Base-by-base conservation (phyloP, 108 stramenopile species). In the Nannochloropsis oceanica region DNA sequence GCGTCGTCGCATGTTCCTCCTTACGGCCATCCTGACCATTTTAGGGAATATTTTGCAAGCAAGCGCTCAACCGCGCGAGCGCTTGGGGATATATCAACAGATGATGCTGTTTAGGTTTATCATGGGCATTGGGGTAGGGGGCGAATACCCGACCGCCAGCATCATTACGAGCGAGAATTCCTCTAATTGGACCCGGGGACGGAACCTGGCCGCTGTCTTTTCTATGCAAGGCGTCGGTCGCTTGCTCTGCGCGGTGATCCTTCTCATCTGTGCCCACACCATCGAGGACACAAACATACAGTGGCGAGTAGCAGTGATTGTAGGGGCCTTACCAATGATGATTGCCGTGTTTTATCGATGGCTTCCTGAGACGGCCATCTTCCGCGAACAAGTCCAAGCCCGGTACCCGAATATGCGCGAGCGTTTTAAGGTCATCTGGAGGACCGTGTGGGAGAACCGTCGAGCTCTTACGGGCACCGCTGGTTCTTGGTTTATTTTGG, bases 91-190 rank as follows among this genome's bases (percentile, higher is more conserved):
- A 20, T 91, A 81, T 59, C 25, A 22, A 24, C 90, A 91, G 44
- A 87, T 91, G 42, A 44, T 84, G 12, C 34, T 44, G 27, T 92
- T 88, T 85, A 84, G 90, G n/a, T 59, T 91, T 59, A 26, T 91
- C 20, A 46, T 91, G 79, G 92, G 92, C 27, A 43, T 90, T 13
- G 92, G 92, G 12, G 89, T 92, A 8, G 92, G 92, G 42, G 92
- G 92, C 42, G 92, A 92, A 79, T 93, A 93, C 80, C 92, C 92
- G 0, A 84, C 92, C n/a, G 84, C 89, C 12, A 90, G 92, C 13
- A 87, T 89, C 44, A 87, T 90, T 20, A 85, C 92, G 22, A n/a
- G 22, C 0, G 59, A 73, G n/a, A 73, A n/a, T 27, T 81, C 80
- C 42, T n/a, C 43, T n/a, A n/a, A 27, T 43, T 80, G 81, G 25